Evolutionary conservation across 176 grass and related monocot genomes (phyloP).

Genomic region (Miscanthus lutarioriparius): DNA sequence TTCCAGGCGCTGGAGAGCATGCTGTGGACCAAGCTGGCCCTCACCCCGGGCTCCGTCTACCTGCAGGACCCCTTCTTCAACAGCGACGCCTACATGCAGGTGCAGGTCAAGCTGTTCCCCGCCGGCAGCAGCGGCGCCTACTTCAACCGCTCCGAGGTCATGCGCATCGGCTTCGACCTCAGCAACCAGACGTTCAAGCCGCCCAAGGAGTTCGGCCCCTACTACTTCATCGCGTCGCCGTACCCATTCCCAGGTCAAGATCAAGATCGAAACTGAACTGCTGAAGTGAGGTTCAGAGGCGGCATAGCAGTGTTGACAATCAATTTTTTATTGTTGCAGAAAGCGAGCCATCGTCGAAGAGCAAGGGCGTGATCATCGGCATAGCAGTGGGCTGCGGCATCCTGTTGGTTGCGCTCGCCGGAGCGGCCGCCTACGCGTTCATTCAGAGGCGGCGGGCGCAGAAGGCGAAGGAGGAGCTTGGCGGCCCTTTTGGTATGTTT

Average conservation of each 20-base stretch:
- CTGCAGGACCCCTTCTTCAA: conserved; percentile 77
- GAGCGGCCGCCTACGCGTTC: conserved; percentile 59
- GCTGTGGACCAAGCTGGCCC: conserved; percentile 64
- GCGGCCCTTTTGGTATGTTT: conserved; percentile 74
- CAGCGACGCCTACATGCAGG: conserved; percentile 56
- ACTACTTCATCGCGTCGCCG: conserved; percentile 65
- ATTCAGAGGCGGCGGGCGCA: conserved; percentile 61
- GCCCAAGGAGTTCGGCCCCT: conserved; percentile 72
- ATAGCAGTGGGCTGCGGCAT: conserved; percentile 73
- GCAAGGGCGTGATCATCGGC: conserved; percentile 64
- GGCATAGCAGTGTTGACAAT: too few relatives aligned
- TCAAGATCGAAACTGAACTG: background rate
- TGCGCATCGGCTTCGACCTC: conserved; percentile 76
- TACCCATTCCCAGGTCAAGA: conserved; percentile 81
- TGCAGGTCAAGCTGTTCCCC: conserved; percentile 87
- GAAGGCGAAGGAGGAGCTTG: conserved; percentile 73
- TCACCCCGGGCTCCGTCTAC: conserved; percentile 75
- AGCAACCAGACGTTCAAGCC: conserved; percentile 89
- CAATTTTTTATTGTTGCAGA: conserved; percentile 10
- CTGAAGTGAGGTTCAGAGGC: too few relatives aligned
- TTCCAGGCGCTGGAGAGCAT: conserved; percentile 78
- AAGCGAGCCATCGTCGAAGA: conserved; percentile 39
- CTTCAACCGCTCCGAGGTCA: conserved; percentile 82
- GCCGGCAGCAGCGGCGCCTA: conserved; percentile 40
- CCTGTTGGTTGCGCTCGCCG: conserved; percentile 65